These are phyloP conservation scores for Pleurozium schreberi DNA, from an alignment of 225 moss, liverwort and hornwort species.

Conservation along the genomic window DNA sequence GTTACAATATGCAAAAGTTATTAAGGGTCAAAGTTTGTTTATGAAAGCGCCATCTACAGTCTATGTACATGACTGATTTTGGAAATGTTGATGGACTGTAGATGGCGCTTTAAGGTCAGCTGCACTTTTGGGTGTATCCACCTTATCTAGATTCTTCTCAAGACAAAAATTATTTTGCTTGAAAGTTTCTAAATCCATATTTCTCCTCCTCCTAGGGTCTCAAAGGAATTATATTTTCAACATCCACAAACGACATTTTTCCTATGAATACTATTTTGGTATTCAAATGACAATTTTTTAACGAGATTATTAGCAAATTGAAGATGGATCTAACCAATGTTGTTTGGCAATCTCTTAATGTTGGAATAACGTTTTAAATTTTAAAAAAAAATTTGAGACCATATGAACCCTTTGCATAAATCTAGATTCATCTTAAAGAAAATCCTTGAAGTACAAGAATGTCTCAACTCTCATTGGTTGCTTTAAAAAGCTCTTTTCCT, in stretches of 20 bases:
- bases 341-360: not conserved
- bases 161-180: not conserved
- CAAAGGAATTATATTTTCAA: not conserved
- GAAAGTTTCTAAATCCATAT: not conserved
- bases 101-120: too few species aligned
- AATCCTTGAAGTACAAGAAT: accelerated
- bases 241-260: not conserved
- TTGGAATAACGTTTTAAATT: not conserved
- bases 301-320: not conserved
- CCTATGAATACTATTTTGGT: accelerated
- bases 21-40: too few species aligned
- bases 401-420: not conserved
- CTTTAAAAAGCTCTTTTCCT: not conserved
- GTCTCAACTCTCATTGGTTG: not conserved
- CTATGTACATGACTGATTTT: too few species aligned
- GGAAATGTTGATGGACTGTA: too few species aligned
- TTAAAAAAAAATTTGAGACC: too few species aligned
- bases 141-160: not conserved
- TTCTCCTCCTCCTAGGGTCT: accelerated
- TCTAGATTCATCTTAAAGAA: not conserved
- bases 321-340: accelerated
- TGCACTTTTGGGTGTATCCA: too few species aligned
- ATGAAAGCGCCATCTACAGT: too few species aligned
- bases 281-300: not conserved
- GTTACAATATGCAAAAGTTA: too few species aligned